These are phyloP conservation scores for Fusarium sp. DNA, from an alignment of 2,329 filamentous ascomycete genomes.

Conservation along the genomic window DNA sequence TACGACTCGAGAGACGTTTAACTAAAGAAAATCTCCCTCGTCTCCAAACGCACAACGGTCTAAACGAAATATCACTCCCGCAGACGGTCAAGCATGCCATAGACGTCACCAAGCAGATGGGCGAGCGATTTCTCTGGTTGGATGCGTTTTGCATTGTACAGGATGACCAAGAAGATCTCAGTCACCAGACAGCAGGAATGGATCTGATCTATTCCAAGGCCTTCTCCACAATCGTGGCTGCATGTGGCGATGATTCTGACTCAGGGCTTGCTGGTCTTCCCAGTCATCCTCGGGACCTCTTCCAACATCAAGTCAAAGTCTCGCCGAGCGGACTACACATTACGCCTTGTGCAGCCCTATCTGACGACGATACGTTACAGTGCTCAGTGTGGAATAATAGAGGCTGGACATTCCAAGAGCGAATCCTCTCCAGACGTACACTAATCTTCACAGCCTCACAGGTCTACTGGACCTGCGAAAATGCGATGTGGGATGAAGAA, in stretches of 20 bases:
- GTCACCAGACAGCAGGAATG: slow-evolving; percentile 17
- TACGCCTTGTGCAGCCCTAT: neutral
- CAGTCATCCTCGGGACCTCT: neutral
- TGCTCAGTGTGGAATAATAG: slow-evolving; percentile 8
- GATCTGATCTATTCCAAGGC: slow-evolving; percentile 29
- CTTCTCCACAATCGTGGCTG: slow-evolving; percentile 5
- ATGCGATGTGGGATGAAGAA: slow-evolving; percentile 32
- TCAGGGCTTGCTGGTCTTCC: slow-evolving; percentile 13
- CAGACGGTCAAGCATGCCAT: slow-evolving; percentile 31
- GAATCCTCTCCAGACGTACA: slow-evolving; percentile 15
- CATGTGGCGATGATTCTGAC: neutral
- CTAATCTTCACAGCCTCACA: slow-evolving; percentile 25
- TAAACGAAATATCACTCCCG: neutral
- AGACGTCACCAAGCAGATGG: neutral
- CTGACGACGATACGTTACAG: neutral
- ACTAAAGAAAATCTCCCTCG: slow-evolving; percentile 6
- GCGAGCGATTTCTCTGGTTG: slow-evolving; percentile 30
- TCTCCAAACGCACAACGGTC: neutral
- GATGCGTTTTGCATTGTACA: slow-evolving; percentile 38
- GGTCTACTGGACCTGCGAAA: slow-evolving; percentile 27
- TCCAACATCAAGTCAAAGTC: neutral
- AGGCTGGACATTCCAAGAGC: slow-evolving; percentile 36
- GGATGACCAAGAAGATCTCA: slow-evolving; percentile 20
- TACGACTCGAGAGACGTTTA: neutral
- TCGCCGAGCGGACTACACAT: slow-evolving; percentile 4